These are phyloP conservation scores for Plasmodium cynomolgi DNA, from an alignment of 169 alveolate species.

Conservation along the genomic window DNA sequence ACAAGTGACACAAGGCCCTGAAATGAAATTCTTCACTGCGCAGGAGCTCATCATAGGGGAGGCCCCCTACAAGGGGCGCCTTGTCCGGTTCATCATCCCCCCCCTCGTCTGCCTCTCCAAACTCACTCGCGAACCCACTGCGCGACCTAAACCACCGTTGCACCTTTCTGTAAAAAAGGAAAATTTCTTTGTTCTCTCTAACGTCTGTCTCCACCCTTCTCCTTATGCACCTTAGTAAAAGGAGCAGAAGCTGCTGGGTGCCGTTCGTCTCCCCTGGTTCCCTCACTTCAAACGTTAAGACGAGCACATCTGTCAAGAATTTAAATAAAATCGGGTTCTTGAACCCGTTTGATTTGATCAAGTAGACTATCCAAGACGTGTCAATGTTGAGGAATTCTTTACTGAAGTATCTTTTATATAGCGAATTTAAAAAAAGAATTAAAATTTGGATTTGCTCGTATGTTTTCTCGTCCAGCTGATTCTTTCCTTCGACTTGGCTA, in stretches of 20 bases:
- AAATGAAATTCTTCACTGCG: background rate
- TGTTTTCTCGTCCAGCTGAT: background rate
- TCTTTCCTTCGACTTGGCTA: background rate
- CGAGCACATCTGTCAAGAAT: background rate
- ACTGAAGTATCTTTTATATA: background rate
- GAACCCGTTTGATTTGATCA: slow-evolving; percentile 5
- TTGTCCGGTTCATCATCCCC: background rate
- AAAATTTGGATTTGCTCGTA: background rate
- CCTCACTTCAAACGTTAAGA: background rate
- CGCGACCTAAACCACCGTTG: background rate
- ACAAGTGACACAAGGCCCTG: background rate
- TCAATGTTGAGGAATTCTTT: background rate
- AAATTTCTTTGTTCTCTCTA: background rate
- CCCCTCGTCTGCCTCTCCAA: background rate
- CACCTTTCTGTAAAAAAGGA: background rate
- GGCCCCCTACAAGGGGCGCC: background rate
- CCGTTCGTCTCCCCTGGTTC: background rate
- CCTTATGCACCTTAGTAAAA: slow-evolving; percentile 8
- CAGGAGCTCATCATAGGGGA: background rate
- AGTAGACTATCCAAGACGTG: slow-evolving; percentile 8
- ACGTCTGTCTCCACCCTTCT: background rate
- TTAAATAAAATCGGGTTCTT: background rate
- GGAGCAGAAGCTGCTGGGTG: background rate
- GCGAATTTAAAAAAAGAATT: slow-evolving; percentile 28
- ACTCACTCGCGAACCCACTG: background rate